Base-by-base conservation (phyloP, 2,329 filamentous ascomycete genomes). In the Penicillium corylophilum region DNA sequence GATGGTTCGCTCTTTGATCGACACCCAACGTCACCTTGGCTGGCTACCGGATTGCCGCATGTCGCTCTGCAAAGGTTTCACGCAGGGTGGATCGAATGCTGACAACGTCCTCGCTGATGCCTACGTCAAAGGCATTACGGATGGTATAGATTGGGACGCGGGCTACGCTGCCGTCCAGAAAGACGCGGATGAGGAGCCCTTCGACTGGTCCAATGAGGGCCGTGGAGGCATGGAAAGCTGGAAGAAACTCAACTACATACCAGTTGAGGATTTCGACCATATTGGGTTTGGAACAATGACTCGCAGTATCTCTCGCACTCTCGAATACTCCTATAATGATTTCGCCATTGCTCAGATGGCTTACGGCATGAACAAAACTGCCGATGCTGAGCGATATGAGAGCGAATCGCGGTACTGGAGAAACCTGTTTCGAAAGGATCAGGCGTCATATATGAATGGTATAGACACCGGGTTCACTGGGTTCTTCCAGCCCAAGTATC, bases 241-340 rank as follows among this genome's bases (percentile, higher is more conserved):
- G 88, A 89, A 89, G 62, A 68, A 67, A 0, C 74, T 88, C 1
- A 79, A 85, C 5, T 91, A 89, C 63, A 86, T 91, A 26, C 87
- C 88, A 0, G 81, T 82, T 0, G 80, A 86, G 48, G 85, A 90
- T 55, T 85, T 86, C 46, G 87, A 90, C 66, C 76, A 78, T 2
- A 71, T 79, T 28, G 85, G 85, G 2, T 84, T 86, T 29, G 87
- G 87, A 0, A 84, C 85, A 0, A 81, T 88, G 72, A 89, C 87
- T 0, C 78, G 88, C 10, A 86, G 81, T 54, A 81, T 90, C 39
- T 89, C 84, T 1, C 79, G 88, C 13, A 90, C 87, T 0, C 77
- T 90, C 2, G 88, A 91, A 65, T 91, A 91, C 64, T 82, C 85
- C 4, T 90, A 90, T 69, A 84, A 90, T 60, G 87, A 90, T 70